These are phyloP conservation scores for Exophiala sideris DNA, from an alignment of 2,329 filamentous ascomycete species.

Conservation along the genomic window DNA sequence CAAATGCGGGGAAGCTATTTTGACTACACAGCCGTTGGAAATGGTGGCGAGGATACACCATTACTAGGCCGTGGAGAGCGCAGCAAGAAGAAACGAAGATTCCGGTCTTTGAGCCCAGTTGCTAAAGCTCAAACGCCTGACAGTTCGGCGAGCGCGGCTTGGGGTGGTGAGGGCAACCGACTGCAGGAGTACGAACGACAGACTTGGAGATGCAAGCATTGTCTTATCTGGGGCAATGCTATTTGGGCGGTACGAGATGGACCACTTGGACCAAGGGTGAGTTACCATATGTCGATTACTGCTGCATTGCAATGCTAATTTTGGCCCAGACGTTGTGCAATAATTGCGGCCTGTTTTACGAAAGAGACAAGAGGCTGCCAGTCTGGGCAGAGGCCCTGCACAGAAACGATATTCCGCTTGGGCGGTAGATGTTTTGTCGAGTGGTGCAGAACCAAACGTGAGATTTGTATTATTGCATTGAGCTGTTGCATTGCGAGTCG, in stretches of 20 bases:
- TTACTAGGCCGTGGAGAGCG: constrained; percentile 82
- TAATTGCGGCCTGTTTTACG: constrained; percentile 86
- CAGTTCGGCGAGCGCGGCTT: constrained; percentile 56
- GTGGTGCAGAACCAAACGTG: background rate
- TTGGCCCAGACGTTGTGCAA: constrained; percentile 72
- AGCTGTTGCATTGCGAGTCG: background rate
- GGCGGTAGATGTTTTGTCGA: constrained; percentile 28
- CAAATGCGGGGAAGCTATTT: constrained; percentile 56
- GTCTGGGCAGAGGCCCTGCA: constrained; percentile 72
- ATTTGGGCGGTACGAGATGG: constrained; percentile 96
- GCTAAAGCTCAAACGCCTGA: constrained; percentile 73
- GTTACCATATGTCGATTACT: constrained; percentile 33
- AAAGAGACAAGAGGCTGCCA: constrained; percentile 79
- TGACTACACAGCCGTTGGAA: constrained; percentile 48
- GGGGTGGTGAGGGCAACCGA: constrained; percentile 64
- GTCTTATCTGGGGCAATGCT: constrained; percentile 78
- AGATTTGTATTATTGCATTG: background rate
- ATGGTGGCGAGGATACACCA: constrained; percentile 61
- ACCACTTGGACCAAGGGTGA: constrained; percentile 75
- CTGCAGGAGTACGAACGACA: constrained; percentile 69
- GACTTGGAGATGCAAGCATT: constrained; percentile 85
- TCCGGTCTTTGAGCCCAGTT: constrained; percentile 80
- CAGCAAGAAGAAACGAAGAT: constrained; percentile 91
- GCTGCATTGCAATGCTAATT: background rate
- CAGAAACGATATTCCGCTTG: constrained; percentile 40